A percentile compares a stretch with the other conserved stretches of the same genome.
phyloP scores from a whole-genome alignment of 1,284 basidiomycete genomes.

The Ceratobasidium theobromae region DNA sequence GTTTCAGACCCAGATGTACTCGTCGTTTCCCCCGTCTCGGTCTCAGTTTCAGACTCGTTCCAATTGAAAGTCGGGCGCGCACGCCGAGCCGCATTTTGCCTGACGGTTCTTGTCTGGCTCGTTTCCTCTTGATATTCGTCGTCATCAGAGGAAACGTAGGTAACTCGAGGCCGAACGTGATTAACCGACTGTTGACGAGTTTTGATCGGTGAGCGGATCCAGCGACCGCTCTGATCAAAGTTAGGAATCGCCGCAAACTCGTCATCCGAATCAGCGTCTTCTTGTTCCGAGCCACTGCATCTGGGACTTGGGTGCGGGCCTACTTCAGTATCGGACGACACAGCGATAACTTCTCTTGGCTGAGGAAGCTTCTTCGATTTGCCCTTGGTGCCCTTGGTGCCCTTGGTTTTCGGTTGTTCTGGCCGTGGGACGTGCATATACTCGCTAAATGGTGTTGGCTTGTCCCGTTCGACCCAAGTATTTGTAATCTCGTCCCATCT shows the following conservation, averaged over 20 bases:
- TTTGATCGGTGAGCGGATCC: background rate
- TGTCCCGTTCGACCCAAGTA: constrained; percentile 16
- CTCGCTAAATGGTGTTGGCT: background rate
- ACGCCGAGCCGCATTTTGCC: background rate
- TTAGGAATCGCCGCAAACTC: constrained; percentile 17
- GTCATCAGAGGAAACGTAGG: background rate
- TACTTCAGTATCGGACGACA: constrained; percentile 27
- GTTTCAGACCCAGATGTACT: background rate
- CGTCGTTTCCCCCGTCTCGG: background rate
- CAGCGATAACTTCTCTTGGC: background rate
- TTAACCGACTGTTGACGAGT: background rate
- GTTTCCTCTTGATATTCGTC: background rate
- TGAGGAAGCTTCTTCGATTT: background rate
- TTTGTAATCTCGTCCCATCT: constrained; percentile 30
- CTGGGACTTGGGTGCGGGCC: background rate
- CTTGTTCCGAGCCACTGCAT: background rate
- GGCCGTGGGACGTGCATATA: background rate
- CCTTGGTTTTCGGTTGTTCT: background rate
- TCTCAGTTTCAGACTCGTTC: background rate
- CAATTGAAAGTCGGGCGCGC: background rate
- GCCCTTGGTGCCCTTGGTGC: background rate
- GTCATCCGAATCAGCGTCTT: constrained; percentile 6
- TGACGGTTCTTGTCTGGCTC: background rate
- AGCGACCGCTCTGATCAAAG: background rate
- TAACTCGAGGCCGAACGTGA: background rate